Percentiles rank a stretch among this genome's conserved stretches.
Evolutionary conservation across 2,329 filamentous ascomycete species (phyloP).

Genomic region (Fusarium nygamai): DNA sequence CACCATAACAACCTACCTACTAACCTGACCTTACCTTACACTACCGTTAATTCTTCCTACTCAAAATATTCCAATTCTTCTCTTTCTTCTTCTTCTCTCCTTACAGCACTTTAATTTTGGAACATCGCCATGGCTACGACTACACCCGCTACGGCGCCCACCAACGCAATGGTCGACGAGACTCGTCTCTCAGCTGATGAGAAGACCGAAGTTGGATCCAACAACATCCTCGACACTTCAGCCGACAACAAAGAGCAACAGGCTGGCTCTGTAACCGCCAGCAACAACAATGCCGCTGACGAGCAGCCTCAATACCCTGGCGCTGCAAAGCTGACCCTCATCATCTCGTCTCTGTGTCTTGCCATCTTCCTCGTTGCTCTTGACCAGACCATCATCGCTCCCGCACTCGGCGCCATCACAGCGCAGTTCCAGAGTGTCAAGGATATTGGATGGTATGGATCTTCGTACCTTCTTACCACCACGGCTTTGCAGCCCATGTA

Average conservation of each 20-base stretch:
- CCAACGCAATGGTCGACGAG: conserved; percentile 31
- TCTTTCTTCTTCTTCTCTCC: not conserved
- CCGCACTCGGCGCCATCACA: conserved; percentile 63
- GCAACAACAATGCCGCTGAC: not conserved
- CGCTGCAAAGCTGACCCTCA: conserved; percentile 52
- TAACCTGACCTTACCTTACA: not conserved
- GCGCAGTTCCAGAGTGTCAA: conserved; percentile 55
- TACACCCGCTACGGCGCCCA: conserved; percentile 24
- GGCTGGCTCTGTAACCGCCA: conserved; percentile 1
- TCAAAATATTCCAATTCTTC: not conserved
- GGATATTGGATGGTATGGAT: conserved; percentile 64
- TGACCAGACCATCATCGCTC: conserved; percentile 63
- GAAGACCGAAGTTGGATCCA: conserved; percentile 46
- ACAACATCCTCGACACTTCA: conserved; percentile 31
- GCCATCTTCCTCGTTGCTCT: conserved; percentile 61
- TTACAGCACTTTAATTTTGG: not conserved
- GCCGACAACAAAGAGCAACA: conserved; percentile 28
- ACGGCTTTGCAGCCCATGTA: conserved; percentile 62
- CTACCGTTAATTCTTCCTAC: not conserved
- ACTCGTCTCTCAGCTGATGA: conserved; percentile 44
- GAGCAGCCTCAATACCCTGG: conserved; percentile 50
- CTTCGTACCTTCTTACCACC: conserved; percentile 59
- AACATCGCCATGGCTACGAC: conserved; percentile 23
- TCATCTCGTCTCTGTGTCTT: conserved; percentile 57
- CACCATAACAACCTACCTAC: not conserved